These are phyloP conservation scores for Aureobasidium sp. DNA, from an alignment of 2,329 filamentous ascomycete genomes.

Conservation along the genomic window DNA sequence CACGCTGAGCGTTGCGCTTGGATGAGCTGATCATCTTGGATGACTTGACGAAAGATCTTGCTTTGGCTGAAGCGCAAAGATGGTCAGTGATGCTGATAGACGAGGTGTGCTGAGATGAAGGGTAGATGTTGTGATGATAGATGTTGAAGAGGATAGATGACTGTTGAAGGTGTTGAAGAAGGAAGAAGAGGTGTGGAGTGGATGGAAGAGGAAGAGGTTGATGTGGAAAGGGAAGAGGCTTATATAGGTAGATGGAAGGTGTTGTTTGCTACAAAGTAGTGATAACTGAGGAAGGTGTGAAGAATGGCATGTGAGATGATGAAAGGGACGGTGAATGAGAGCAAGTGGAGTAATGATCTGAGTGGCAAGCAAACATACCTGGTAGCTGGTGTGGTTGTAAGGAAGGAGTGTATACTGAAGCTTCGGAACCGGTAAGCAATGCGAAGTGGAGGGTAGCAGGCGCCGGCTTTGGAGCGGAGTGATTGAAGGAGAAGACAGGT, in stretches of 20 bases:
- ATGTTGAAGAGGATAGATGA: slow-evolving; percentile 2
- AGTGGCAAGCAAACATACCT: neutral
- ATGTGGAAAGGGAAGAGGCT: neutral
- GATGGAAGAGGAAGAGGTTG: slow-evolving; percentile 6
- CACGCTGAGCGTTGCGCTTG: slow-evolving; percentile 1
- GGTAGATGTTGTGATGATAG: neutral
- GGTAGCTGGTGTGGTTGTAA: neutral
- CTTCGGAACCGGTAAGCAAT: neutral
- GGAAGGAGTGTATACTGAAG: neutral
- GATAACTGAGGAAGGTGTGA: neutral
- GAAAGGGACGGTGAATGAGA: neutral
- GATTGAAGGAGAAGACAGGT: neutral
- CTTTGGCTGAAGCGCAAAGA: neutral
- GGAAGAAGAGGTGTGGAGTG: neutral
- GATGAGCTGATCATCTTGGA: neutral
- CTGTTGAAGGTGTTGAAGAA: neutral
- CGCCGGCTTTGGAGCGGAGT: too few species aligned
- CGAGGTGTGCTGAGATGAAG: neutral
- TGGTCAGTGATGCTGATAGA: neutral
- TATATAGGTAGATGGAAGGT: neutral
- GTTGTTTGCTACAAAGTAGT: neutral
- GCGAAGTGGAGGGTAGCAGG: neutral
- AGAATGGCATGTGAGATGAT: too few species aligned
- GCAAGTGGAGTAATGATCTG: neutral
- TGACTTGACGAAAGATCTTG: neutral